A percentile compares a stretch with the other conserved stretches of the same genome.
Conservation (phyloP, 2,329 filamentous ascomycete genomes). For the Macroventuria anomochaeta region DNA sequence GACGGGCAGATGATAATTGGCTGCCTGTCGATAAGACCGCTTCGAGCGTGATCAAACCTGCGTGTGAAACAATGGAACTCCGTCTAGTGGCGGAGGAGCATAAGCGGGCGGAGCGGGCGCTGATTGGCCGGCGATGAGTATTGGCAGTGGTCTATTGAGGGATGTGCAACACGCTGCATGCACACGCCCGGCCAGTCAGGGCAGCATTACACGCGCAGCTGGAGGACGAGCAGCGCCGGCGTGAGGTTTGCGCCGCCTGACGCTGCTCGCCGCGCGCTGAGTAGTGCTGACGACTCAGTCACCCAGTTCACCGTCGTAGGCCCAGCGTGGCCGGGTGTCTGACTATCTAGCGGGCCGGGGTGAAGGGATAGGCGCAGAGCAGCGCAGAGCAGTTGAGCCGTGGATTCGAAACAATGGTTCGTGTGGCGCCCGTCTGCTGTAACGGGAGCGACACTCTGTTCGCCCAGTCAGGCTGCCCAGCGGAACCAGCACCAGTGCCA, state of each 20-base stretch:
- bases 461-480: conserved; percentile 27
- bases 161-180: conserved; percentile 28
- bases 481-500: conserved; percentile 16
- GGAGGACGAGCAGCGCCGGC: conserved; percentile 6
- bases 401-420: conserved; percentile 34
- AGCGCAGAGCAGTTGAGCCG: conserved; percentile 13
- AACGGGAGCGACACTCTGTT: conserved; percentile 25
- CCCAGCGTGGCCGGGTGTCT: conserved; percentile 1
- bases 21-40: conserved; percentile 19
- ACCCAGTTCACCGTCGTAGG: neutral
- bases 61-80: conserved; percentile 39
- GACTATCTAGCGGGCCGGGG: conserved; percentile 14
- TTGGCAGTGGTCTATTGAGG: conserved; percentile 31
- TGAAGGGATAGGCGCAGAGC: conserved; percentile 9
- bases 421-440: conserved; percentile 27
- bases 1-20: conserved; percentile 9
- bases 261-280: conserved; percentile 6
- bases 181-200: conserved; percentile 10
- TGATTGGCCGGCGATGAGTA: conserved; percentile 37
- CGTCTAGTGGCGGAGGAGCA: conserved; percentile 27
- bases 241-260: conserved; percentile 5
- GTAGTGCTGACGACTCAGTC: conserved; percentile 20
- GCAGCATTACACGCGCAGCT: conserved; percentile 21
- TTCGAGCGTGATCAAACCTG: conserved; percentile 42
- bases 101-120: conserved; percentile 12